Evolutionary conservation across 306 rosid species (phyloP).

Genomic region (Argentina anserina): DNA sequence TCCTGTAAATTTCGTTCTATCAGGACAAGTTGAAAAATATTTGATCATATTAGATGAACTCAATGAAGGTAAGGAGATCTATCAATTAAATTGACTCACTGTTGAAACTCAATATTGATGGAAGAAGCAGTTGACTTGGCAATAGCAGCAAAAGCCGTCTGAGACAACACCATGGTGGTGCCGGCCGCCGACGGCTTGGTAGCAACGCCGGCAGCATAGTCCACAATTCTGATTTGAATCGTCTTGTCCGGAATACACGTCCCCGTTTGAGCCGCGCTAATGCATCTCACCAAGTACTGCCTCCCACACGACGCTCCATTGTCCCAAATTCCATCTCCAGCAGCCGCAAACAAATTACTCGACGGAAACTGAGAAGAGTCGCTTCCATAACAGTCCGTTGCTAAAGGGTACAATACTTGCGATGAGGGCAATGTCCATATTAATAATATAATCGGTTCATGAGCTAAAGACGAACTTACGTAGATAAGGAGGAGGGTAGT

Average conservation of each 20-base stretch:
- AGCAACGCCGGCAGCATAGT: slow-evolving; percentile 10
- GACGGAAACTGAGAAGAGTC: slow-evolving; percentile 61
- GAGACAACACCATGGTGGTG: slow-evolving; percentile 55
- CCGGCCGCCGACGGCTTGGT: slow-evolving; percentile 20
- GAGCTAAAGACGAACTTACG: slow-evolving; percentile 36
- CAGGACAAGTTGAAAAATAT: too few species aligned
- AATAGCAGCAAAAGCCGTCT: slow-evolving; percentile 48
- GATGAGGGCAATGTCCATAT: neutral
- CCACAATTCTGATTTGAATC: slow-evolving; percentile 61
- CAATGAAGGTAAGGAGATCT: neutral
- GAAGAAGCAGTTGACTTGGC: slow-evolving; percentile 35
- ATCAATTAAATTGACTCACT: slow-evolving; percentile 29
- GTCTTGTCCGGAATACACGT: slow-evolving; percentile 49
- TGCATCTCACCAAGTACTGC: slow-evolving; percentile 67
- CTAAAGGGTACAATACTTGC: slow-evolving; percentile 20
- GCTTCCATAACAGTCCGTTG: slow-evolving; percentile 58
- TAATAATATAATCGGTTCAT: neutral
- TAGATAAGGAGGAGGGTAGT: slow-evolving; percentile 62
- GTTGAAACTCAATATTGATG: slow-evolving; percentile 69
- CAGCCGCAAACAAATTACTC: slow-evolving; percentile 64
- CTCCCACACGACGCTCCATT: slow-evolving; percentile 91
- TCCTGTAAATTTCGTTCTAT: too few species aligned
- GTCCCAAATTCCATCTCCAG: slow-evolving; percentile 85
- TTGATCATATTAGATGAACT: neutral
- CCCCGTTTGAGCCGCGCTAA: slow-evolving; percentile 53